Evolutionary conservation across 257 asterid genomes (phyloP).

Genomic region (Solanum sitiens): DNA sequence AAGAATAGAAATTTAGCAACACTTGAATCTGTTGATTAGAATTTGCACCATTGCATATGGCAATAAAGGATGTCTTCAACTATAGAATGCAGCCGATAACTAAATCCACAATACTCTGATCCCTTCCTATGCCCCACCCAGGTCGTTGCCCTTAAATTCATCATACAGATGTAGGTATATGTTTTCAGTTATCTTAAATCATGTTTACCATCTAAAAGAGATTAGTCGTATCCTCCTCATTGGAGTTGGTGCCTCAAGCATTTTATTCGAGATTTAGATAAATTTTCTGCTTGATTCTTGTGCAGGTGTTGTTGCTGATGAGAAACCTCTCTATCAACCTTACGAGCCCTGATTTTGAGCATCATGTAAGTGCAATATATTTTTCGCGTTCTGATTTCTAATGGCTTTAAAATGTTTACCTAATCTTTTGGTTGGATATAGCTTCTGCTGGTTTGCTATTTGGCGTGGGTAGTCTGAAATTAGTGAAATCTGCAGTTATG

Average conservation of each 20-base stretch:
- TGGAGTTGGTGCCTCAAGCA: neutral
- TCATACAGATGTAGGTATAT: neutral
- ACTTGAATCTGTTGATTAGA: neutral
- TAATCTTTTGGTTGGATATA: neutral
- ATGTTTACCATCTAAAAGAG: neutral
- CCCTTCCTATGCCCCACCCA: neutral
- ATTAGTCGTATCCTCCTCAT: neutral
- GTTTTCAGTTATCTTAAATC: neutral
- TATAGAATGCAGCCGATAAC: neutral
- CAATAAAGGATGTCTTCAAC: neutral
- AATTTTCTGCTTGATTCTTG: neutral
- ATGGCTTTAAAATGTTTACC: neutral
- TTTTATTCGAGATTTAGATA: neutral
- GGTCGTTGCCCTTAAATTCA: neutral
- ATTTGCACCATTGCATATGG: neutral
- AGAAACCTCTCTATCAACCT: slow-evolving; percentile 84
- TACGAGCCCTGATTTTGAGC: slow-evolving; percentile 78
- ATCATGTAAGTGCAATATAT: slow-evolving; percentile 54
- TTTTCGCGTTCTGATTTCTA: neutral
- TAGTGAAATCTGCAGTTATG: neutral
- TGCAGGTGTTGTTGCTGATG: slow-evolving; percentile 76
- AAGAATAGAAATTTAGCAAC: neutral
- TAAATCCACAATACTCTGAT: neutral
- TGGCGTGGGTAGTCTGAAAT: neutral
- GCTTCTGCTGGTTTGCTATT: neutral